A percentile compares a stretch with the other conserved stretches of the same genome.
phyloP scores from a whole-genome alignment of 257 asterid species.

The Solanum dulcamara region DNA sequence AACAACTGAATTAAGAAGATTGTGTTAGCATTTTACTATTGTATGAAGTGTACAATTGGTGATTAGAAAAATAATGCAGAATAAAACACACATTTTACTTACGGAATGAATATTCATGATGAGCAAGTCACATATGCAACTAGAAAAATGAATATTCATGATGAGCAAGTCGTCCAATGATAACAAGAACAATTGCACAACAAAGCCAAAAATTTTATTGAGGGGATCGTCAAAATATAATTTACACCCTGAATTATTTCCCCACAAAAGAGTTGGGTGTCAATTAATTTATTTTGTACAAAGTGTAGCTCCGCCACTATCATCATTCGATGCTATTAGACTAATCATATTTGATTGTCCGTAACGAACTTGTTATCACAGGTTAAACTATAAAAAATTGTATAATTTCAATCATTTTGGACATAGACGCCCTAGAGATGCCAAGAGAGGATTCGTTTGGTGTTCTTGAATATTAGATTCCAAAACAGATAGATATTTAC shows the following conservation, averaged over 20 bases:
- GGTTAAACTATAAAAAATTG: background rate
- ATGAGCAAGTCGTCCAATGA: too few species aligned
- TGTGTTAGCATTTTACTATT: background rate
- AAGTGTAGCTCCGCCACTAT: too few species aligned
- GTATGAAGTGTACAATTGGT: background rate
- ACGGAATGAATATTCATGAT: background rate
- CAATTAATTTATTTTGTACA: too few species aligned
- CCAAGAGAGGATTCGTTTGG: too few species aligned
- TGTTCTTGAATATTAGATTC: background rate
- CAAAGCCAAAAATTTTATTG: too few species aligned
- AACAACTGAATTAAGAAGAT: background rate
- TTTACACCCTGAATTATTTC: too few species aligned
- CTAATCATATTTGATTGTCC: background rate
- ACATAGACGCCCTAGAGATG: background rate
- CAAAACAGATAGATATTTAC: background rate
- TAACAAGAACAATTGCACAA: too few species aligned
- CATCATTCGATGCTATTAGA: too few species aligned
- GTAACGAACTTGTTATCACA: background rate
- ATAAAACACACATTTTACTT: background rate
- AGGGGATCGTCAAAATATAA: too few species aligned
- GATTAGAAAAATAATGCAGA: background rate
- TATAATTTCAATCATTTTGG: background rate
- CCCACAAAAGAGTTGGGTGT: too few species aligned
- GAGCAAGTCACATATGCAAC: too few species aligned
- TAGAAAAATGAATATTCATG: too few species aligned